Base-by-base conservation (phyloP, 257 asterid genomes). In the Ajuga chamaepitys region DNA sequence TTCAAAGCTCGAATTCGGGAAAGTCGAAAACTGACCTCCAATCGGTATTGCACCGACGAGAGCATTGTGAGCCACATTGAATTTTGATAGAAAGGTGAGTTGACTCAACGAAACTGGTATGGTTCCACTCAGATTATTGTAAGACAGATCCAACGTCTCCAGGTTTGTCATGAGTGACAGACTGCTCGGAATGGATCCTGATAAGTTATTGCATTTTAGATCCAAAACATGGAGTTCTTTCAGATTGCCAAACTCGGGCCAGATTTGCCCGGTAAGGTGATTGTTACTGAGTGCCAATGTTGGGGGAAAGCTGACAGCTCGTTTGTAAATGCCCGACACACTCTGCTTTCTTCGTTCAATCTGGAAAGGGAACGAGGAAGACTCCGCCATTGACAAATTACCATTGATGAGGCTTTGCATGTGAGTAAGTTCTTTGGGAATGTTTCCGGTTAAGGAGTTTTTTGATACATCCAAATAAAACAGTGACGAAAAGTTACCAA, bases 401-500 rank as follows among this genome's bases (percentile, higher is more conserved):
- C 93, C 96, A 0, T 84, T 73, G 4, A 79, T 70, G 58, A 90
- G 86, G 74, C 95, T 78, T 75, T 68, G 78, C 24, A 94, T 91
- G 67, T 80, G 86, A 0, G 91, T 85, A 66, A 94, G 47, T 12
- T 83, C 83, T 63, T 71, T 82, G 0, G 99, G 97, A 64, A 90
- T 72, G 51, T 57, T 91, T 2, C 99, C 97, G 0, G 88, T 64
- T n/a, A 94, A 83, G 3, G 97, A 89, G 67, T 94, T 94, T 60
- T 90, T 94, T 0, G 99, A 94, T 34, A 94, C 77, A 41, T 94
- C 99, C 80, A 94, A 53, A 79, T 90, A 94, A 74, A 90, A 94
- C 65, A n/a, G n/a, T n/a, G n/a, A n/a, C n/a, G n/a, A n/a, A n/a
- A 94, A 58, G 24, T 61, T 62, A 13, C 95, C 91, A 3, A 94